Evolutionary conservation across 2,329 filamentous ascomycete species (phyloP).

Genomic region (Cryphonectria nitschkei): DNA sequence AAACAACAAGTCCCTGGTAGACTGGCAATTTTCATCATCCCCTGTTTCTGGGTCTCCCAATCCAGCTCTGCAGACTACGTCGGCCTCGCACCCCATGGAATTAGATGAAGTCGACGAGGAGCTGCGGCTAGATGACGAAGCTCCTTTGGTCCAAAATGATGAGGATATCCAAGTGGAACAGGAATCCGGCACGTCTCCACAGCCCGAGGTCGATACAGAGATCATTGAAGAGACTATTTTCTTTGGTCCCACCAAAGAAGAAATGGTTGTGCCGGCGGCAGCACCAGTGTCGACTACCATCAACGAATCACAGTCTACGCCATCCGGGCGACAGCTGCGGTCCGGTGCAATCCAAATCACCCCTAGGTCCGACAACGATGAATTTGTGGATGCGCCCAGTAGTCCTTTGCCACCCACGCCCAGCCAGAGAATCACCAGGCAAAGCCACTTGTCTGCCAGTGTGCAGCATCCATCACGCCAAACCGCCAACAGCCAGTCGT

Average conservation of each 20-base stretch:
- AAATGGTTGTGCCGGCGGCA: neutral
- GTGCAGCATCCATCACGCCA: constrained; percentile 12
- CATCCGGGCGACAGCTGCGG: constrained; percentile 18
- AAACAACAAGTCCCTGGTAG: constrained; percentile 44
- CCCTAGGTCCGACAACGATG: constrained; percentile 49
- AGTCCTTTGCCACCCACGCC: constrained; percentile 44
- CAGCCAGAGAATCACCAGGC: constrained; percentile 32
- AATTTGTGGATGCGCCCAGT: constrained; percentile 54
- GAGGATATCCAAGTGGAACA: constrained; percentile 10
- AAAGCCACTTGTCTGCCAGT: constrained; percentile 17
- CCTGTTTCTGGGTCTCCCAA: constrained; percentile 57
- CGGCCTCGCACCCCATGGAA: constrained; percentile 32
- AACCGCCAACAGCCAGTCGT: constrained; percentile 37
- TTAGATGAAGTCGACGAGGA: constrained; percentile 31
- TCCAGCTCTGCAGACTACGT: constrained; percentile 36
- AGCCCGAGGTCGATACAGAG: constrained; percentile 1
- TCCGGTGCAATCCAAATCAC: constrained; percentile 38
- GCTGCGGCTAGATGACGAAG: constrained; percentile 29
- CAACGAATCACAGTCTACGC: constrained; percentile 2
- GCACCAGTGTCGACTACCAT: neutral
- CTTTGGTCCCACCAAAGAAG: neutral
- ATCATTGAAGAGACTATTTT: constrained; percentile 21
- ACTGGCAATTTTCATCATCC: constrained; percentile 61
- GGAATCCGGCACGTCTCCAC: constrained; percentile 7
- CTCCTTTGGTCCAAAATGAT: constrained; percentile 7